Evolutionary conservation across 768 basidiomycete species (phyloP), one percentile per base, ranked within the genome.

Genomic region (Trametopsis cervina): DNA sequence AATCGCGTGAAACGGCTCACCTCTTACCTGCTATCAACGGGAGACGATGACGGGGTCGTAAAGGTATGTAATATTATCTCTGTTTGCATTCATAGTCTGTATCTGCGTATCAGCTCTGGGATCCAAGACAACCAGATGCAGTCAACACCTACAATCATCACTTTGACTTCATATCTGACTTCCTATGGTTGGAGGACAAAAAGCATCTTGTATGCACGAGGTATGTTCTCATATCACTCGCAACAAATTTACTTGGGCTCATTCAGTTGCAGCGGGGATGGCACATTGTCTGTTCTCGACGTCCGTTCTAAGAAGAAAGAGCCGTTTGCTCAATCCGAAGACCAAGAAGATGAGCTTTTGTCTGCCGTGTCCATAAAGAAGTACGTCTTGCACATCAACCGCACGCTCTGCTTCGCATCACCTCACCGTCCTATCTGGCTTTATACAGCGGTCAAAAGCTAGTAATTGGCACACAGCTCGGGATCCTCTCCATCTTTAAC

Each of bases 331-430:
- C 86, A 92, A 46, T 95, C 91, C 13, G 93, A 95, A 61, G 89
- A 95, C 68, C 94, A 97, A 62, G 94, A 96, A 59, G 94, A 97
- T 61, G 94, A 97, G 59, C 69, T 96, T 38, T 72, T 97, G 7
- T 90, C 89, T 4, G 79, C 92, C 38, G 81, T 85, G 25, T 64
- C 89, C 13, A 92, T 97, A 63, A 89, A 87, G 71, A 78, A 82
- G 84, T 87, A 59, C 24, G 75, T 66, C 10, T 43, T 49, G 22
- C 13, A n/a, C n/a, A n/a, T n/a, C n/a, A n/a, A n/a, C n/a, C n/a
- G n/a, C n/a, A n/a, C n/a, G 7, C 22, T 21, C 11, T 29, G 24
- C 29, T 38, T 23, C 37, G 20, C 3, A n/a, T 29, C 38, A 21
- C 25, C 5, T 42, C 13, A 36, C 27, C 36, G 6, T 22, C 44